Conservation (phyloP, 2,329 filamentous ascomycete species). For the Decorospora gaudefroyi region DNA sequence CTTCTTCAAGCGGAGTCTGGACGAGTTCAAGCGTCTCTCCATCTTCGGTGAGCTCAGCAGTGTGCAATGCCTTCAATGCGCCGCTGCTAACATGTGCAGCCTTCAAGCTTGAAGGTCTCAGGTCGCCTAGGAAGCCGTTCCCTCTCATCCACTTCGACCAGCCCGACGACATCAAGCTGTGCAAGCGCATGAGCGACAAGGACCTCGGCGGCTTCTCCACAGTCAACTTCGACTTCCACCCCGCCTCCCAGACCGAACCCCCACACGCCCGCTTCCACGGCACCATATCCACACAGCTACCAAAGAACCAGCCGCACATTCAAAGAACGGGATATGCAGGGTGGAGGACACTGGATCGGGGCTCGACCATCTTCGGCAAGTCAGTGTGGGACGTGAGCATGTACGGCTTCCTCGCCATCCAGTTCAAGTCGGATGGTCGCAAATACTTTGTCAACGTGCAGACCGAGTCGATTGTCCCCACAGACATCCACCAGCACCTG, state of each 20-base stretch:
- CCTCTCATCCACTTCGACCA: slow-evolving; percentile 67
- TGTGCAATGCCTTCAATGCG: slow-evolving; percentile 36
- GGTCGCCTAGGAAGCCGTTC: slow-evolving; percentile 65
- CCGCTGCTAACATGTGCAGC: slow-evolving; percentile 55
- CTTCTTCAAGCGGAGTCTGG: slow-evolving; percentile 62
- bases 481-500: slow-evolving; percentile 95
- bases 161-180: slow-evolving; percentile 50
- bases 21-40: slow-evolving; percentile 62
- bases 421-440: slow-evolving; percentile 86
- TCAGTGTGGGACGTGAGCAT: slow-evolving; percentile 87
- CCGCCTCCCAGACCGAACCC: slow-evolving; percentile 53
- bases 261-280: slow-evolving; percentile 84
- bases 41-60: slow-evolving; percentile 53
- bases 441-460: slow-evolving; percentile 96
- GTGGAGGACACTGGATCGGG: slow-evolving; percentile 80
- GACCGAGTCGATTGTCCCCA: slow-evolving; percentile 88
- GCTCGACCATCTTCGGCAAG: slow-evolving; percentile 80
- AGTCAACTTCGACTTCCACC: slow-evolving; percentile 69
- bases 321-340: slow-evolving; percentile 85
- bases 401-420: slow-evolving; percentile 83
- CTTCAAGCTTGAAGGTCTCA: slow-evolving; percentile 70
- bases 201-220: slow-evolving; percentile 86
- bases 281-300: slow-evolving; percentile 82
- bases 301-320: slow-evolving; percentile 71
- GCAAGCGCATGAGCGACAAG: slow-evolving; percentile 82